These are phyloP conservation scores for Biscogniauxia sp. DNA, from an alignment of 2,329 filamentous ascomycete species.

Conservation along the genomic window DNA sequence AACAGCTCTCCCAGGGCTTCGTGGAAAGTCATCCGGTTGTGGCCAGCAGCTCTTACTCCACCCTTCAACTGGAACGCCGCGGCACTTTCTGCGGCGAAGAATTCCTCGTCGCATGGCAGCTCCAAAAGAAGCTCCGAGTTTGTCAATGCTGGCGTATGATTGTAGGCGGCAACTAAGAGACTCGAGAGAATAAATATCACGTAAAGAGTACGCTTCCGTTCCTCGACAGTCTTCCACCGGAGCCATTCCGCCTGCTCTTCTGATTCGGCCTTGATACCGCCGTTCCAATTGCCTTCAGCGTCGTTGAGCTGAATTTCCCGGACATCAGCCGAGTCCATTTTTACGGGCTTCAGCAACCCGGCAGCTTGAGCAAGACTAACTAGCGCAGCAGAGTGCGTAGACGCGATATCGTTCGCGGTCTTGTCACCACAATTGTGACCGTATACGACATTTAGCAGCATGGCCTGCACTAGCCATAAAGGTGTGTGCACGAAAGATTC, in stretches of 20 bases:
- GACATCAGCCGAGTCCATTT: constrained; percentile 43
- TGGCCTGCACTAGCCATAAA: constrained; percentile 93
- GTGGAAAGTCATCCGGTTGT: constrained; percentile 75
- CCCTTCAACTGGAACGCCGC: constrained; percentile 77
- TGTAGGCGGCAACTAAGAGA: constrained; percentile 86
- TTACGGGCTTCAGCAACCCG: constrained; percentile 58
- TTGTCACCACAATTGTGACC: constrained; percentile 94
- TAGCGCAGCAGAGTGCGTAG: constrained; percentile 85
- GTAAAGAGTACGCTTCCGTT: constrained; percentile 90
- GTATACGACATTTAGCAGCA: constrained; percentile 94
- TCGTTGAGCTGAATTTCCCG: constrained; percentile 59
- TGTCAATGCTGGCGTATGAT: constrained; percentile 84
- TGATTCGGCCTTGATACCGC: constrained; percentile 41
- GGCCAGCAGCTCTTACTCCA: constrained; percentile 65
- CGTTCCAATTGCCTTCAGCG: constrained; percentile 45
- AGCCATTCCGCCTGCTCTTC: constrained; percentile 77
- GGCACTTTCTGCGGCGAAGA: constrained; percentile 82
- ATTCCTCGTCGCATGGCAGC: constrained; percentile 87
- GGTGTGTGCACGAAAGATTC: constrained; percentile 73
- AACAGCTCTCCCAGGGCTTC: constrained; percentile 78
- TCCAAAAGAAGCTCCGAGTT: constrained; percentile 92
- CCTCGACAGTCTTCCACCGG: constrained; percentile 83
- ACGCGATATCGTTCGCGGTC: constrained; percentile 84
- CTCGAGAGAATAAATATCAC: constrained; percentile 90
- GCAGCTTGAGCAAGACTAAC: constrained; percentile 89